Evolutionary conservation across 805 yeast species (phyloP).

Genomic region (Saturnispora sekii): DNA sequence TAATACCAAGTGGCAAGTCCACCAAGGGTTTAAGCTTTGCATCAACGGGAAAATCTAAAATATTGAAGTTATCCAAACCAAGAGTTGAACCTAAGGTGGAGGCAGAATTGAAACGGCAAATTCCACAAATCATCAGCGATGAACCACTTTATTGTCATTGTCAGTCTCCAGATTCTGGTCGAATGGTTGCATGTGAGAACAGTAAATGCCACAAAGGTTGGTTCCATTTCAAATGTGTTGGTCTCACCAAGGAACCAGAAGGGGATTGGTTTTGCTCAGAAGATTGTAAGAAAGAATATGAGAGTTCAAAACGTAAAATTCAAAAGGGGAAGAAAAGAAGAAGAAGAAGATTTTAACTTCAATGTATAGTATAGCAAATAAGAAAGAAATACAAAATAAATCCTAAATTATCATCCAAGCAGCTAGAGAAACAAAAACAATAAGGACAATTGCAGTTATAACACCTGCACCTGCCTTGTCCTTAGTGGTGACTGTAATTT

Average conservation of each 20-base stretch:
- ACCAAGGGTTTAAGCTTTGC: not conserved
- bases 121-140: slow-evolving; percentile 9
- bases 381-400: not conserved
- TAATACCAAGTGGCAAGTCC: not conserved
- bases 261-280: slow-evolving; percentile 84
- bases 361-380: not conserved
- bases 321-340: slow-evolving; percentile 8
- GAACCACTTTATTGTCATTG: slow-evolving; percentile 38
- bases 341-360: slow-evolving; percentile 7
- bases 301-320: slow-evolving; percentile 3
- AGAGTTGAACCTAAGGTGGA: not conserved
- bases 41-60: not conserved
- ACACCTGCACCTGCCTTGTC: slow-evolving; percentile 90
- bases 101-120: slow-evolving; percentile 7
- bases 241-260: slow-evolving; percentile 75
- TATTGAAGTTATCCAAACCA: not conserved
- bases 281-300: slow-evolving; percentile 39
- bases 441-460: slow-evolving; percentile 65
- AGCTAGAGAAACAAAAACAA: slow-evolving; percentile 51
- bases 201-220: slow-evolving; percentile 77
- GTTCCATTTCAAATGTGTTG: slow-evolving; percentile 96
- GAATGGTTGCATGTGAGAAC: slow-evolving; percentile 95
- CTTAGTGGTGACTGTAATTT: slow-evolving; percentile 41
- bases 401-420: slow-evolving; percentile 56
- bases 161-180: slow-evolving; percentile 55